Percentiles rank a stretch among this genome's conserved stretches.
phyloP scores from a whole-genome alignment of 306 rosid species.

The Datisca glomerata region DNA sequence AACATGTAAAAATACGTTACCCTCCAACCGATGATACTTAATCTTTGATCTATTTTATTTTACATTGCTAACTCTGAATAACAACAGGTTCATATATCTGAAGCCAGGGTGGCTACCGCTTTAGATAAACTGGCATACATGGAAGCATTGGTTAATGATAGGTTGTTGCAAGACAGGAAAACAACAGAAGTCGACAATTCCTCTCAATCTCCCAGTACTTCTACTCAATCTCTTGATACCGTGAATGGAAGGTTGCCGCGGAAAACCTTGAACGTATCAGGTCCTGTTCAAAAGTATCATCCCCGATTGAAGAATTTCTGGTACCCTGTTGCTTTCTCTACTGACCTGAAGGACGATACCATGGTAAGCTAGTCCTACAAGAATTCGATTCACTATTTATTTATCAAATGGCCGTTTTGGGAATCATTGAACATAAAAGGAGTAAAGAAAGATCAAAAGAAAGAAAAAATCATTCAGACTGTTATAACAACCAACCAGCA shows the following conservation, averaged over 20 bases:
- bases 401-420: too few relatives aligned
- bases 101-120: slow-evolving; percentile 85
- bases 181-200: slow-evolving; percentile 32
- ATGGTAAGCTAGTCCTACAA: slow-evolving; percentile 44
- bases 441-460: too few relatives aligned
- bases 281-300: slow-evolving; percentile 83
- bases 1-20: too few relatives aligned
- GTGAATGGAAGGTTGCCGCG: slow-evolving; percentile 23
- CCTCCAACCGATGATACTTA: too few relatives aligned
- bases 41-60: background rate
- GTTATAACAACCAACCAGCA: too few relatives aligned
- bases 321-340: slow-evolving; percentile 90
- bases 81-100: slow-evolving; percentile 89
- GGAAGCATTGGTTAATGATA: slow-evolving; percentile 92
- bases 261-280: slow-evolving; percentile 74
- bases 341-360: slow-evolving; percentile 63
- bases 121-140: slow-evolving; percentile 93
- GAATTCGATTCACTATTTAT: background rate
- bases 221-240: slow-evolving; percentile 23
- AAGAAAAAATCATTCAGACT: too few relatives aligned
- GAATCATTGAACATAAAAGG: too few relatives aligned
- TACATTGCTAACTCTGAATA: slow-evolving; percentile 17
- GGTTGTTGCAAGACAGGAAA: slow-evolving; percentile 47
- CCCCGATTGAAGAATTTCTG: slow-evolving; percentile 89
- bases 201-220: slow-evolving; percentile 46